Evolutionary conservation across 805 yeast genomes (phyloP).

Genomic region (Starmerella etchellsii): DNA sequence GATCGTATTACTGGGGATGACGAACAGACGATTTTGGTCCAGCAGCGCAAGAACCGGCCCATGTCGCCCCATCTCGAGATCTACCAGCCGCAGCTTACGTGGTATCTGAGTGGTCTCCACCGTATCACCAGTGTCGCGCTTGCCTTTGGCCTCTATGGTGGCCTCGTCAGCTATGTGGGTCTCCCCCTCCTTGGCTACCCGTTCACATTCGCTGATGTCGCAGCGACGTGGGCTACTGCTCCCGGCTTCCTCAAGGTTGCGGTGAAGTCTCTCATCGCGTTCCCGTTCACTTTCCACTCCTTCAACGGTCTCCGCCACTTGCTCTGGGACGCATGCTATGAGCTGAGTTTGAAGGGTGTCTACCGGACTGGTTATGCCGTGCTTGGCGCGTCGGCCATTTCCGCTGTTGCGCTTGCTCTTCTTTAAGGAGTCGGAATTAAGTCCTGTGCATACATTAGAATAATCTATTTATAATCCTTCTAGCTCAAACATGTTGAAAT

Average conservation of each 20-base stretch:
- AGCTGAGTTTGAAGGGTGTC: conserved; percentile 73
- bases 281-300: conserved; percentile 78
- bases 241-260: conserved; percentile 51
- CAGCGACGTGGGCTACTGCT: conserved; percentile 44
- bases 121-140: conserved; percentile 79
- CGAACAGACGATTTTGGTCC: conserved; percentile 56
- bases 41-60: conserved; percentile 82
- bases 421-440: too few relatives aligned
- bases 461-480: background rate
- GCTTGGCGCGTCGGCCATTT: conserved; percentile 43
- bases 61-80: conserved; percentile 80
- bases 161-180: conserved; percentile 64
- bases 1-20: conserved; percentile 44
- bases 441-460: too few relatives aligned
- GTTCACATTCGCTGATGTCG: conserved; percentile 41
- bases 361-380: conserved; percentile 84
- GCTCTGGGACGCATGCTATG: conserved; percentile 81
- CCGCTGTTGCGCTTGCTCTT: conserved; percentile 39
- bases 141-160: conserved; percentile 65
- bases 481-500: too few relatives aligned
- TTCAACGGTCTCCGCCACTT: conserved; percentile 86
- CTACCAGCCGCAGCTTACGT: conserved; percentile 82
- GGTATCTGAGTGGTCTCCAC: conserved; percentile 68
- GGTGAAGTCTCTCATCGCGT: conserved; percentile 57
- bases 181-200: conserved; percentile 48